These are phyloP conservation scores for Pseudogymnoascus sp. DNA, from an alignment of 2,329 filamentous ascomycete species.

Conservation along the genomic window DNA sequence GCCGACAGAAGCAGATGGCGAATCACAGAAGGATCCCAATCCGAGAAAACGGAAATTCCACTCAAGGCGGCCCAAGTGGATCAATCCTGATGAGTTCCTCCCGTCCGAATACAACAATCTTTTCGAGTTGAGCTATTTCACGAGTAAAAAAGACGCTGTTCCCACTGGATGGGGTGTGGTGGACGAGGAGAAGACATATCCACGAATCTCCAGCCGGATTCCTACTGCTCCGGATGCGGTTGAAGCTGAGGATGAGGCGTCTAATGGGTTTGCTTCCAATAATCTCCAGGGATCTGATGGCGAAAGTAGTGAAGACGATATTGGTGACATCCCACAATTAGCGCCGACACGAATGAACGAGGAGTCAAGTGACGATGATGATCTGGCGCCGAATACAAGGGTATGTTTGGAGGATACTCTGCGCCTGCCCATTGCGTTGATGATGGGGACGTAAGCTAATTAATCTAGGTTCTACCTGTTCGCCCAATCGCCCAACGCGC, in stretches of 20 bases:
- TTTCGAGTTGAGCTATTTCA: conserved; percentile 68
- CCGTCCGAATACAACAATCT: conserved; percentile 58
- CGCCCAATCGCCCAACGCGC: conserved; percentile 22
- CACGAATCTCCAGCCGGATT: conserved; percentile 42
- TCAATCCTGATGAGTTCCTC: conserved; percentile 49
- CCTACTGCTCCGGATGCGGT: conserved; percentile 12
- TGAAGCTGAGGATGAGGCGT: conserved; percentile 20
- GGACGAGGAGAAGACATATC: conserved; percentile 49
- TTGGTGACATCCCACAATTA: conserved; percentile 18
- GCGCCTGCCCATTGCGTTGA: background rate
- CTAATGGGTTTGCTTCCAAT: conserved; percentile 36
- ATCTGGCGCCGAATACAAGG: conserved; percentile 13
- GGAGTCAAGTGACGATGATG: conserved; percentile 48
- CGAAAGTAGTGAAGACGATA: conserved; percentile 40
- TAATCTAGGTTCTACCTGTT: conserved; percentile 27
- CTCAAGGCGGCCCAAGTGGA: conserved; percentile 43
- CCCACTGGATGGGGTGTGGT: conserved; percentile 63
- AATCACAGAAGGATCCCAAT: conserved; percentile 4
- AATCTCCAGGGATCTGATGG: conserved; percentile 42
- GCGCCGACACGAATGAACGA: conserved; percentile 50
- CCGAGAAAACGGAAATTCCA: background rate
- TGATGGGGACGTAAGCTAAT: background rate
- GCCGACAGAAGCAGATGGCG: conserved; percentile 10
- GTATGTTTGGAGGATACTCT: conserved; percentile 20
- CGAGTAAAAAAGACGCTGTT: conserved; percentile 46